Evolutionary conservation across 371 early-diverging fungal genomes (phyloP).

Genomic region (Blakeslea trispora): DNA sequence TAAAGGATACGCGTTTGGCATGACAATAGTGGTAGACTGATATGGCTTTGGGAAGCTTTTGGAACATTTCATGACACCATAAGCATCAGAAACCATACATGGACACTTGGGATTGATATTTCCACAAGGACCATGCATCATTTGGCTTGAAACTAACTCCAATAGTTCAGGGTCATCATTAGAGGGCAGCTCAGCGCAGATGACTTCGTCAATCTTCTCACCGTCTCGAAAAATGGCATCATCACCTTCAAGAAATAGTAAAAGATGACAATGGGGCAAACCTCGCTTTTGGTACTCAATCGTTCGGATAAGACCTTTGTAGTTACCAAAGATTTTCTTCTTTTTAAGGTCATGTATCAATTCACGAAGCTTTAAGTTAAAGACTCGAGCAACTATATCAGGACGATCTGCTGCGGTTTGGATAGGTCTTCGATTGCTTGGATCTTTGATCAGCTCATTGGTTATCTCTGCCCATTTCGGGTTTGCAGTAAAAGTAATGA

Average conservation of each 20-base stretch:
- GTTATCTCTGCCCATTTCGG: too few relatives aligned
- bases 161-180: constrained; percentile 19
- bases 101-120: constrained; percentile 11
- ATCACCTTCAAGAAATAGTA: constrained; percentile 33
- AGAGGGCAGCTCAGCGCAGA: constrained; percentile 33
- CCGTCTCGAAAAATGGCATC: too few relatives aligned
- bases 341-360: constrained; percentile 24
- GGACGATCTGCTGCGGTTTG: constrained; percentile 21
- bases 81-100: constrained; percentile 27
- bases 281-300: constrained; percentile 38
- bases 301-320: constrained; percentile 9
- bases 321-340: constrained; percentile 23
- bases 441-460: constrained; percentile 33
- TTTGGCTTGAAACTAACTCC: constrained; percentile 23
- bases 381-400: constrained; percentile 25
- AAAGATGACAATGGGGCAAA: constrained; percentile 35
- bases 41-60: constrained; percentile 1
- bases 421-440: constrained; percentile 8
- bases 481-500: constrained; percentile 44
- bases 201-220: constrained; percentile 24
- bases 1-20: too few relatives aligned
- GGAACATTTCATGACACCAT: not conserved
- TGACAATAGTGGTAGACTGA: not conserved
- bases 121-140: constrained; percentile 46
- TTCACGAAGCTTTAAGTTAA: constrained; percentile 22